These are phyloP conservation scores for Zizania latifolia DNA, from an alignment of 176 grass and related monocot genomes.

Conservation along the genomic window DNA sequence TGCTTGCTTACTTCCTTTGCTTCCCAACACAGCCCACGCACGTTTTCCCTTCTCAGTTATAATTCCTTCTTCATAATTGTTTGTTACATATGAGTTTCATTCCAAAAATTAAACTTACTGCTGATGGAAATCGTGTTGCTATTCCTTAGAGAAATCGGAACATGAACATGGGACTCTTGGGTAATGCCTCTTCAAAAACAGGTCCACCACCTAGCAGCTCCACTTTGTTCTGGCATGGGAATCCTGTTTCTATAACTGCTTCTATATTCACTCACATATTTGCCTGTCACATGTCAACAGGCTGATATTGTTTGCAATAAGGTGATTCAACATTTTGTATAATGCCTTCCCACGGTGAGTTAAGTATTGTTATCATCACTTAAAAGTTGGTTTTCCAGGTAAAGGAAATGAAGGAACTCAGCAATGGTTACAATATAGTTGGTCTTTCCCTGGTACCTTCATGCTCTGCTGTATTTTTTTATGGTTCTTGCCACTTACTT, in stretches of 20 bases:
- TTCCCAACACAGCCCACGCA: no score
- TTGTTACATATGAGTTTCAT: no score
- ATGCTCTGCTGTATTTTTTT: not conserved
- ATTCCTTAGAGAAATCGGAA: conserved; percentile 65
- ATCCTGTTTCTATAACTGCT: not conserved
- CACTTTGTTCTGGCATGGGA: not conserved
- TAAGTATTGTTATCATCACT: not conserved
- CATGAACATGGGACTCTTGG: conserved; percentile 75
- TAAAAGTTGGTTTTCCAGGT: conserved; percentile 47
- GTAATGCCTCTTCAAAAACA: conserved; percentile 80
- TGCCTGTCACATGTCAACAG: conserved; percentile 31
- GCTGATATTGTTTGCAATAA: conserved; percentile 73
- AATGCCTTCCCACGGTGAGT: not conserved
- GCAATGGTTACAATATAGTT: conserved; percentile 70
- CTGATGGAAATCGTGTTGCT: not conserved
- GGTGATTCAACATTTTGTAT: conserved; percentile 34
- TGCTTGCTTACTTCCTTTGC: no score
- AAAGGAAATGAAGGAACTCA: conserved; percentile 71
- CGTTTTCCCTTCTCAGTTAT: not conserved
- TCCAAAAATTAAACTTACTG: no score
- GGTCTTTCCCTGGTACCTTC: conserved; percentile 79
- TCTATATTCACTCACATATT: no score
- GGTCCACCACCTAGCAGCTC: conserved; percentile 23
- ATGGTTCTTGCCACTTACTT: not conserved
- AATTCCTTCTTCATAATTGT: no score